Evolutionary conservation across 2,329 filamentous ascomycete genomes (phyloP).

Genomic region (Arthrobotrys iridis): DNA sequence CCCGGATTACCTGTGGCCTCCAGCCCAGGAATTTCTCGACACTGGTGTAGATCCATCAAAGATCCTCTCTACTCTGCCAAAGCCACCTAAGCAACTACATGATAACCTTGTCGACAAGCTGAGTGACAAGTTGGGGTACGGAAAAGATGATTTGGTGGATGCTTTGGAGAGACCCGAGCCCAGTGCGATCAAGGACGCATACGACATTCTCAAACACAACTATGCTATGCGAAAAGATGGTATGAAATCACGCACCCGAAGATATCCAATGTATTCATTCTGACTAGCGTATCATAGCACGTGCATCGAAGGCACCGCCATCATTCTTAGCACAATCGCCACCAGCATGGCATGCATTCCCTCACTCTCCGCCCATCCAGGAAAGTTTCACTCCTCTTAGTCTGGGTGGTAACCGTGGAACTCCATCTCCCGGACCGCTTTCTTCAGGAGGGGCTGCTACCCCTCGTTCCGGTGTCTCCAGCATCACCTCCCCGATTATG

Average conservation of each 20-base stretch:
- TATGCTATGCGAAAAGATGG: slow-evolving; percentile 95
- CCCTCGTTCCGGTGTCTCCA: slow-evolving; percentile 37
- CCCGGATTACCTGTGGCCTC: slow-evolving; percentile 84
- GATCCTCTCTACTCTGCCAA: slow-evolving; percentile 70
- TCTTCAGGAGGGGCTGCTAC: slow-evolving; percentile 22
- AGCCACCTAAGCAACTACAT: slow-evolving; percentile 88
- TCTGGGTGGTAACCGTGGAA: slow-evolving; percentile 15
- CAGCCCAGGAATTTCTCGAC: slow-evolving; percentile 89
- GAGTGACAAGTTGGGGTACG: slow-evolving; percentile 97
- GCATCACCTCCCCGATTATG: slow-evolving; percentile 44
- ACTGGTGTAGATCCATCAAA: slow-evolving; percentile 94
- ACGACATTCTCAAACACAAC: slow-evolving; percentile 96
- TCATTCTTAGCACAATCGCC: slow-evolving; percentile 69
- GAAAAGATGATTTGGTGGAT: slow-evolving; percentile 92
- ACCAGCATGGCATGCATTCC: slow-evolving; percentile 64
- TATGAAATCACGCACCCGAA: slow-evolving; percentile 66
- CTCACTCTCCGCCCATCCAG: slow-evolving; percentile 56
- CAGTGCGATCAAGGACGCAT: slow-evolving; percentile 98
- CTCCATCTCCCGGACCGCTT: slow-evolving; percentile 41
- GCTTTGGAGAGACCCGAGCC: slow-evolving; percentile 90
- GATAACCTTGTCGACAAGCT: slow-evolving; percentile 93
- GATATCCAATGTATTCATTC: background rate
- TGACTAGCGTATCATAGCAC: slow-evolving; percentile 62
- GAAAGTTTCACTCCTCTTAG: slow-evolving; percentile 41
- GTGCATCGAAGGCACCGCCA: slow-evolving; percentile 67